Evolutionary conservation across 2,329 filamentous ascomycete species (phyloP), one percentile per base, ranked within the genome.

Genomic region (Alternaria brassicae): DNA sequence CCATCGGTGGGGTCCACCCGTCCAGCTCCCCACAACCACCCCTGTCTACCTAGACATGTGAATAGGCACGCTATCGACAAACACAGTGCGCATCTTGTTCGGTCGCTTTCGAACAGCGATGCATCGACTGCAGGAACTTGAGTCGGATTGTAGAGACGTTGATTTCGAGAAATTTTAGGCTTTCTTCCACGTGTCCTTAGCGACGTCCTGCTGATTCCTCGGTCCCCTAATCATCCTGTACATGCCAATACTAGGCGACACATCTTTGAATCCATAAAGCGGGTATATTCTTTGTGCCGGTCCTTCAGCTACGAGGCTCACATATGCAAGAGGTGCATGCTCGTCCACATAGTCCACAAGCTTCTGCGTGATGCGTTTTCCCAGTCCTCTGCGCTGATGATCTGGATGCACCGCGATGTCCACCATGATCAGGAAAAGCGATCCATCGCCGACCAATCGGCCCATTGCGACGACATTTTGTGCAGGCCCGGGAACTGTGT

Each of bases 341-440:
- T 72, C 65, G 58, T 79, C 72, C 39, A 84, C 79, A 50, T 78
- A 76, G 17, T 68, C 72, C 34, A 84, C 62, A 39, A 85, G 69
- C 19, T 71, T 67, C 63, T 79, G 78, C 70, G 84, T 68, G 34
- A 85, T 75, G 21, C 74, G 72, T 50, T 81, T 79, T 8, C 80
- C 83, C 1, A 85, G 67, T 0, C 83, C 83, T 50, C 76, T 78
- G 10, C 80, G 77, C 60, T 83, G 83, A 58, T 85, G 82, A 7
- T 73, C 76, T 6, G 82, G 81, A 44, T 82, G 73, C n/a, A 83
- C 80, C 2, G 80, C 81, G 71, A 86, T 81, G 64, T 85, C 83
- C 19, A 79, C 79, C 49, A 85, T 77, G 41, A 80, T 72, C 52
- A 85, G 83, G 63, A 85, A 84, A 74, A 83, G 82, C 6, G 80